Evolutionary conservation across 768 basidiomycete genomes (phyloP).

Genomic region (Mycena capillaripes): DNA sequence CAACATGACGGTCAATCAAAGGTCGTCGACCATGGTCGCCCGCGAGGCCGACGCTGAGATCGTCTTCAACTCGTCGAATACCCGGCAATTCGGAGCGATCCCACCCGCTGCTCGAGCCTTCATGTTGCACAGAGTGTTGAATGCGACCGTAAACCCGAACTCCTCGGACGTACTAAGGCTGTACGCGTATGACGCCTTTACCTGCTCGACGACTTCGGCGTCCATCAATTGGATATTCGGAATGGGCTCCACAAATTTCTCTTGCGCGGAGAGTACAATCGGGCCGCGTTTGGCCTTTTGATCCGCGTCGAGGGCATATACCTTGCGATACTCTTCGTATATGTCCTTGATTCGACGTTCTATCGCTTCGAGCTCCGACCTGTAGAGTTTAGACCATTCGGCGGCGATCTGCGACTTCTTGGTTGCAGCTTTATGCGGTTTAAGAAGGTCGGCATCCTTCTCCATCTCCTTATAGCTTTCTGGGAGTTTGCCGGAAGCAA

Average conservation of each 20-base stretch:
- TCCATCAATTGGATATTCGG: slow-evolving; percentile 40
- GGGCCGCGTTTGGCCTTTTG: slow-evolving; percentile 43
- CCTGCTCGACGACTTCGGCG: slow-evolving; percentile 47
- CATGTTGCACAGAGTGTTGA: slow-evolving; percentile 63
- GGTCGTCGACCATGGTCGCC: slow-evolving; percentile 23
- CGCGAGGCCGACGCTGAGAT: slow-evolving; percentile 38
- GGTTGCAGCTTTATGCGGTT: slow-evolving; percentile 53
- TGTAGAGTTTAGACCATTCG: slow-evolving; percentile 2
- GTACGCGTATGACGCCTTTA: slow-evolving; percentile 75
- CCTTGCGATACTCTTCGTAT: slow-evolving; percentile 19
- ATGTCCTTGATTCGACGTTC: slow-evolving; percentile 52
- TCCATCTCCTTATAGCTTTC: slow-evolving; percentile 30
- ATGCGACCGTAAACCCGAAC: slow-evolving; percentile 72
- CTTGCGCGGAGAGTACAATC: slow-evolving; percentile 41
- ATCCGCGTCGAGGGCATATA: slow-evolving; percentile 1
- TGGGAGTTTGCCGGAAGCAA: slow-evolving; percentile 47
- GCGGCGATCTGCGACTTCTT: slow-evolving; percentile 17
- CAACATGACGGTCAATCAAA: neutral
- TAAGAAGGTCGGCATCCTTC: slow-evolving; percentile 51
- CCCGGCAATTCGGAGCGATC: slow-evolving; percentile 47
- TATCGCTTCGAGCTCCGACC: slow-evolving; percentile 55
- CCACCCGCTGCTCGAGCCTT: slow-evolving; percentile 63
- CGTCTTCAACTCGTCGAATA: slow-evolving; percentile 57
- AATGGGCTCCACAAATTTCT: slow-evolving; percentile 47
- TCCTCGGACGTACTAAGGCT: slow-evolving; percentile 7